These are phyloP conservation scores for Cystobasidiopsis lactophilus DNA, from an alignment of 768 basidiomycete species.

Conservation along the genomic window DNA sequence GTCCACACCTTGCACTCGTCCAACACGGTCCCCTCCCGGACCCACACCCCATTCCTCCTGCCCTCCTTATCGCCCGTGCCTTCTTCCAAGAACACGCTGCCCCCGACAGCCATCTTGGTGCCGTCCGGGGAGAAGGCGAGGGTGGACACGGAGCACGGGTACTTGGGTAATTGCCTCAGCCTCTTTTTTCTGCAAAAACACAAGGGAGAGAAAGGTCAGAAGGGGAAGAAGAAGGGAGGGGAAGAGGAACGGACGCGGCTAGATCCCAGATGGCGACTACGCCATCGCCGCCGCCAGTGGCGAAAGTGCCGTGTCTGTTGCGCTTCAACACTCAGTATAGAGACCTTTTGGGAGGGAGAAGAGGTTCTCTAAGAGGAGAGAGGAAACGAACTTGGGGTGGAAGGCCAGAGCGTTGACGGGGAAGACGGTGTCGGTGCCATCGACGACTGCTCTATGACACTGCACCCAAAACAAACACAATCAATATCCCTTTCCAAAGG, in stretches of 20 bases:
- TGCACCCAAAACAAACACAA: background rate
- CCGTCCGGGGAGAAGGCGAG: slow-evolving; percentile 9
- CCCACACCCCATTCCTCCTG: slow-evolving; percentile 1
- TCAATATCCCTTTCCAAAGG: too few relatives aligned
- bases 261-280: slow-evolving; percentile 95
- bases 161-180: slow-evolving; percentile 47
- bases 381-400: slow-evolving; percentile 46
- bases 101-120: slow-evolving; percentile 7
- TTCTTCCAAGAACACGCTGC: slow-evolving; percentile 10
- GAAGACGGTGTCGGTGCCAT: slow-evolving; percentile 85
- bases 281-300: slow-evolving; percentile 81
- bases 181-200: slow-evolving; percentile 41
- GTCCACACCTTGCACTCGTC: slow-evolving; percentile 3
- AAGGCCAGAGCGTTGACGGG: slow-evolving; percentile 89
- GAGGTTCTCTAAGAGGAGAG: background rate
- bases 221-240: slow-evolving; percentile 3
- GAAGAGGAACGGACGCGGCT: slow-evolving; percentile 31
- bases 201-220: background rate
- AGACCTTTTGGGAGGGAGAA: too few relatives aligned
- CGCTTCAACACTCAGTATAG: slow-evolving; percentile 1
- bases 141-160: slow-evolving; percentile 5
- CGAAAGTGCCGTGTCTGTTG: slow-evolving; percentile 62
- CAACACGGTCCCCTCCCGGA: background rate
- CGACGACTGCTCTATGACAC: slow-evolving; percentile 74
- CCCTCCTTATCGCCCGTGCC: background rate